A percentile compares a stretch with the other conserved stretches of the same genome.
phyloP scores from a whole-genome alignment of 257 asterid genomes.

The Nicotiana tabacum region DNA sequence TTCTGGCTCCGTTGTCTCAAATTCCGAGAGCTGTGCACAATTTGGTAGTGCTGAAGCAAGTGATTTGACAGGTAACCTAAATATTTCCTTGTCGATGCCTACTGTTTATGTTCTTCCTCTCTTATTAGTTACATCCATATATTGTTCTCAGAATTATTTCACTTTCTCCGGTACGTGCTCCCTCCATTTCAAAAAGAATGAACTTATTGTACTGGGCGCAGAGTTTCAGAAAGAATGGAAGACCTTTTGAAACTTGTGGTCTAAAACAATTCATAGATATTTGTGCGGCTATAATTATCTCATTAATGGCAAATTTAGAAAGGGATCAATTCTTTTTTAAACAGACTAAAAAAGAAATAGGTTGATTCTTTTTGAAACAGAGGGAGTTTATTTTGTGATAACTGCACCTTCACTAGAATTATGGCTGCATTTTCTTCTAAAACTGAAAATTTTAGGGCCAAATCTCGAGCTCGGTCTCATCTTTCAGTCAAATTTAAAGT shows the following conservation, averaged over 20 bases:
- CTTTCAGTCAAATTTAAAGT: not conserved
- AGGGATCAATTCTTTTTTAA: too few species aligned
- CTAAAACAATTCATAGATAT: too few species aligned
- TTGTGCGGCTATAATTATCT: too few species aligned
- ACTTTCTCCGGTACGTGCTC: not conserved
- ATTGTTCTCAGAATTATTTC: not conserved
- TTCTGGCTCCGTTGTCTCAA: conserved; percentile 95
- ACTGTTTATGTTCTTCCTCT: not conserved
- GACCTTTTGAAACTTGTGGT: too few species aligned
- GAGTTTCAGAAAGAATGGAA: too few species aligned
- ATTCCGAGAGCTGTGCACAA: conserved; percentile 81
- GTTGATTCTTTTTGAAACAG: too few species aligned
- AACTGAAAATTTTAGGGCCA: not conserved
- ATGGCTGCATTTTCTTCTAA: not conserved
- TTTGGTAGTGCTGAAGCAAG: conserved; percentile 85
- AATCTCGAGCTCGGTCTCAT: not conserved
- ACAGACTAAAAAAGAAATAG: too few species aligned
- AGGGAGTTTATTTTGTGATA: not conserved
- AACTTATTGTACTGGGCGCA: too few species aligned
- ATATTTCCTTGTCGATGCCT: not conserved
- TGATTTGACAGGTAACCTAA: conserved; percentile 74
- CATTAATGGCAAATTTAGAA: too few species aligned
- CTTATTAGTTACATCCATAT: not conserved
- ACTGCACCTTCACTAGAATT: not conserved
- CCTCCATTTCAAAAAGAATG: too few species aligned